Evolutionary conservation across 345 rosid species (phyloP).

Genomic region (Populus deltoides): DNA sequence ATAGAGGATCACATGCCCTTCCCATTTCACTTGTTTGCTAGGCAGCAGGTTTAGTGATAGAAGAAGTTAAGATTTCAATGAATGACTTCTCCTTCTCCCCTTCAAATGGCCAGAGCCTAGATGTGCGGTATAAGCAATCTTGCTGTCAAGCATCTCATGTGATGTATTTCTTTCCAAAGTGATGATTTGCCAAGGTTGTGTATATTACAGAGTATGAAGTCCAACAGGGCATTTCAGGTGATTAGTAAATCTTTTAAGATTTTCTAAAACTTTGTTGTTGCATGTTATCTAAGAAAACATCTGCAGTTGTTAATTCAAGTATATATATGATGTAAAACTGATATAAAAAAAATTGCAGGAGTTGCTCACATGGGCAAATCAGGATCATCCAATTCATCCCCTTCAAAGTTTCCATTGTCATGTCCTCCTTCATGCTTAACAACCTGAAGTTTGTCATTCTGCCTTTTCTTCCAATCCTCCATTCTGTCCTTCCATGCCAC

Average conservation of each 20-base stretch:
- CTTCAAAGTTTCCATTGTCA: conserved; percentile 50
- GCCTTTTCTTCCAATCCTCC: conserved; percentile 90
- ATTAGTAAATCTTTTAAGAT: background rate
- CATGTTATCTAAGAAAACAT: background rate
- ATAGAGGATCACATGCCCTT: background rate
- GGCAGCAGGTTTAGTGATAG: no score
- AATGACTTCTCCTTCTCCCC: background rate
- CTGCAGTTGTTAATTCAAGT: background rate
- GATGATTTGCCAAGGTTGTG: no score
- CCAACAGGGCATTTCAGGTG: background rate
- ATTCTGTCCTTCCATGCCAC: conserved; percentile 98
- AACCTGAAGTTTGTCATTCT: conserved; percentile 77
- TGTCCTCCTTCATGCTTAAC: conserved; percentile 74
- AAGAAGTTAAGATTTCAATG: no score
- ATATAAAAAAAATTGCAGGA: background rate
- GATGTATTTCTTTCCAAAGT: no score
- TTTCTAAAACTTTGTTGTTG: background rate
- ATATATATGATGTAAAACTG: no score
- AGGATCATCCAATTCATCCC: conserved; percentile 74
- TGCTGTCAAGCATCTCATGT: background rate
- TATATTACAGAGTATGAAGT: background rate
- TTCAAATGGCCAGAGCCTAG: no score
- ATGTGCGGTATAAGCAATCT: background rate
- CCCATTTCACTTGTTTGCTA: no score
- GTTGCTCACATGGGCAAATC: conserved; percentile 83